Conservation (phyloP, 495 filamentous ascomycete species). For the Chaetomium cochliodes region DNA sequence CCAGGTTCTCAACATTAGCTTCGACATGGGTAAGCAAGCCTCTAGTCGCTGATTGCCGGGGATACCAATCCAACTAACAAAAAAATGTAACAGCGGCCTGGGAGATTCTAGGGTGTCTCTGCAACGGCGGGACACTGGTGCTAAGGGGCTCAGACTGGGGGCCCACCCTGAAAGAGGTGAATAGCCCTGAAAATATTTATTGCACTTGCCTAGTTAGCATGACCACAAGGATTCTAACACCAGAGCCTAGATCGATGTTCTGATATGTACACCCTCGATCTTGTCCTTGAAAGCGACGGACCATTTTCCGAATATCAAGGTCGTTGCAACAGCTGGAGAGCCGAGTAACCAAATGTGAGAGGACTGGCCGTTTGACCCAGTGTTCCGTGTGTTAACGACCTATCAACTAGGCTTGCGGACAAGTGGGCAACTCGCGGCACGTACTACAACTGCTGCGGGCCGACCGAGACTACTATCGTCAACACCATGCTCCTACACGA, state of each 20-base stretch:
- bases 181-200: not conserved
- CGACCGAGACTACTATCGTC: slow-evolving; percentile 42
- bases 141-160: slow-evolving; percentile 11
- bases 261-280: slow-evolving; percentile 43
- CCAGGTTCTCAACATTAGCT: slow-evolving; percentile 40
- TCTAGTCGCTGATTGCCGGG: not conserved
- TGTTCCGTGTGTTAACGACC: no score
- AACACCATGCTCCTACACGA: slow-evolving; percentile 40
- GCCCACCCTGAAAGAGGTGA: slow-evolving; percentile 2
- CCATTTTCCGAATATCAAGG: slow-evolving; percentile 40
- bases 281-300: slow-evolving; percentile 24
- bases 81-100: slow-evolving; percentile 34
- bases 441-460: slow-evolving; percentile 43
- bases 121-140: slow-evolving; percentile 41
- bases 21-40: slow-evolving; percentile 41
- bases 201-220: not conserved
- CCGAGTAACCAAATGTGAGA: slow-evolving; percentile 31
- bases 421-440: slow-evolving; percentile 33
- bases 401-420: slow-evolving; percentile 23
- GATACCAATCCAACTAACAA: not conserved
- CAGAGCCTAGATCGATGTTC: slow-evolving; percentile 26
- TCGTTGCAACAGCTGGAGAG: slow-evolving; percentile 37
- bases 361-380: no score
- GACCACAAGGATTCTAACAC: not conserved
- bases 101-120: slow-evolving; percentile 42